A percentile compares a stretch with the other conserved stretches of the same genome.
Conservation (phyloP, 108 stramenopile genomes). For the Nitzschia putrida region DNA sequence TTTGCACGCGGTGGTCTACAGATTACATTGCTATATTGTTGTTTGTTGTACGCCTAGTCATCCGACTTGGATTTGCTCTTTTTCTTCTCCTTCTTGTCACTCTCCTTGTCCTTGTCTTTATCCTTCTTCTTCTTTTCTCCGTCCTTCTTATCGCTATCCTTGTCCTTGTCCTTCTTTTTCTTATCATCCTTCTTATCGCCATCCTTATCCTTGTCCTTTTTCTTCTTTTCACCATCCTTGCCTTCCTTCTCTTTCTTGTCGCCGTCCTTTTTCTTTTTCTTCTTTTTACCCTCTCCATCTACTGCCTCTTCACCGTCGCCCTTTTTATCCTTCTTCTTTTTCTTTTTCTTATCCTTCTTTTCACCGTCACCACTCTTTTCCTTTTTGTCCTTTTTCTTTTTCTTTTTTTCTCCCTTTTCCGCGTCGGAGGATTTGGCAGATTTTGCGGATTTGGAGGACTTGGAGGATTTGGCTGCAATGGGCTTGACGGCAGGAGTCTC, state of each 20-base stretch:
- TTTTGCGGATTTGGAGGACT: neutral
- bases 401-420: conserved; percentile 16
- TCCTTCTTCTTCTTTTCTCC: neutral
- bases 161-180: neutral
- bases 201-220: conserved; percentile 3
- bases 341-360: conserved; percentile 20
- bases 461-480: neutral
- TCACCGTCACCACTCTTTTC: conserved; percentile 4
- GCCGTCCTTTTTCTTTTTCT: conserved; percentile 8
- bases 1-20: no score
- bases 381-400: conserved; percentile 10
- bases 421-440: conserved; percentile 1
- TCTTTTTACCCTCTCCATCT: conserved; percentile 12
- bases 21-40: no score
- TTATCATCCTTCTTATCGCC: neutral
- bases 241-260: conserved; percentile 9
- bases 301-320: conserved; percentile 1
- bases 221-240: neutral
- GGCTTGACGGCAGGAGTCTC: conserved; percentile 2
- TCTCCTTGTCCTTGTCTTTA: conserved; percentile 2
- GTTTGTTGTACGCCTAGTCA: no score
- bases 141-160: neutral
- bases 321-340: conserved; percentile 4
- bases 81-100: neutral
- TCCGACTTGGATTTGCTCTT: no score